Evolutionary conservation across 805 yeast genomes (phyloP), one percentile per base, ranked within the genome.

Genomic region (Teunomyces stri): DNA sequence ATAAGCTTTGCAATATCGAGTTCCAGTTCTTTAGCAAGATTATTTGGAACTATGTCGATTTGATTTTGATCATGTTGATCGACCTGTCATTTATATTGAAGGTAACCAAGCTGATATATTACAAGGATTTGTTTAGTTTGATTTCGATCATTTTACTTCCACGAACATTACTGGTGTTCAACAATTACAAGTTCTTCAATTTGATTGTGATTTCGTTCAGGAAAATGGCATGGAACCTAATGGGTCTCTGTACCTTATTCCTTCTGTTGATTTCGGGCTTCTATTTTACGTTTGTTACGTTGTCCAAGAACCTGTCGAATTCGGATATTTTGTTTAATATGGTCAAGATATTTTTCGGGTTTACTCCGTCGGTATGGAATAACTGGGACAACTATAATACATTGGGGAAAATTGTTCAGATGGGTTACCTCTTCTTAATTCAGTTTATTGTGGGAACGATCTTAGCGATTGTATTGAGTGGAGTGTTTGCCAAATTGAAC

Each of bases 341-440:
- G 68, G 59, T 79, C 39, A 76, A 78, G 57, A 66, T 80, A 3
- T 70, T 80, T 50, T 79, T 79, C 56, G 84, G 84, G 0, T 80
- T 76, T 57, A 80, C 84, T 1, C 84, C 84, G 0, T 78, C 82
- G 0, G 83, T 80, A 3, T 80, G 84, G 84, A 68, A 70, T 40
- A 75, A 74, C 45, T 79, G 84, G 84, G 61, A 66, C 31, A 64
- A 68, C 44, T 80, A 76, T 53, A 72, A 78, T 35, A 51, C 62
- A 1, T 57, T 78, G 35, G 84, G 84, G 0, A 65, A 75, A 31
- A 51, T 62, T n/a, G 66, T 78, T 18, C 73, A 76, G 48, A 65
- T 80, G 56, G 67, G 75, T n/a, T 80, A 76, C 55, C 65, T 80
- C 22, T 79, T 79, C 50, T 66, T 79, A 51, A 75, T 78, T 44